phyloP scores from a whole-genome alignment of 306 rosid species.

The Prinsepia uniflora region DNA sequence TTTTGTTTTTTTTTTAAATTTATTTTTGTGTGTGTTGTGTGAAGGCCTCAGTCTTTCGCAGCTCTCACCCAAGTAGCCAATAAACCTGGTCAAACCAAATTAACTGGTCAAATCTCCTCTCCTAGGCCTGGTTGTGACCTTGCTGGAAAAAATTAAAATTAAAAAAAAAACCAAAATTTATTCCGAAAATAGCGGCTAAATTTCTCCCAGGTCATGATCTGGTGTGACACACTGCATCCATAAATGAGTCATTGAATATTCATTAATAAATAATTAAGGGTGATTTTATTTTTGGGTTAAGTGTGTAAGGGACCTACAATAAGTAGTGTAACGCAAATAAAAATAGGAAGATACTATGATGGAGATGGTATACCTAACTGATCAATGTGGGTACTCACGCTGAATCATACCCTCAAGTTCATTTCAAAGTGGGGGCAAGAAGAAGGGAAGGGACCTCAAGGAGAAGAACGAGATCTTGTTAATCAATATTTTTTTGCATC shows the following conservation, averaged over 20 bases:
- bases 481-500: neutral
- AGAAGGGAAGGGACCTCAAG: neutral
- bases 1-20: neutral
- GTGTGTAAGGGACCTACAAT: slow-evolving; percentile 12
- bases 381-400: slow-evolving; percentile 30
- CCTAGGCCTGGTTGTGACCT: slow-evolving; percentile 45
- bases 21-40: no score
- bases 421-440: slow-evolving; percentile 8
- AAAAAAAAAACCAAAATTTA: neutral
- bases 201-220: slow-evolving; percentile 24
- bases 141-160: slow-evolving; percentile 32
- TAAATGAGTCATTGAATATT: neutral
- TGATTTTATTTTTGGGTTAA: neutral
- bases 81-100: slow-evolving; percentile 60
- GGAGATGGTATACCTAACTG: slow-evolving; percentile 44
- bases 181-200: slow-evolving; percentile 38
- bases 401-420: slow-evolving; percentile 21
- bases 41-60: neutral
- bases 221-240: slow-evolving; percentile 13
- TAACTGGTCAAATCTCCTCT: slow-evolving; percentile 43
- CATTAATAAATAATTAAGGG: neutral
- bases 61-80: slow-evolving; percentile 14
- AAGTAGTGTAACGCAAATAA: slow-evolving; percentile 17
- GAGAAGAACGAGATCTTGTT: neutral
- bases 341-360: slow-evolving; percentile 30